These are phyloP conservation scores for Coprinopsis marcescibilis DNA, from an alignment of 768 basidiomycete species.

Conservation along the genomic window DNA sequence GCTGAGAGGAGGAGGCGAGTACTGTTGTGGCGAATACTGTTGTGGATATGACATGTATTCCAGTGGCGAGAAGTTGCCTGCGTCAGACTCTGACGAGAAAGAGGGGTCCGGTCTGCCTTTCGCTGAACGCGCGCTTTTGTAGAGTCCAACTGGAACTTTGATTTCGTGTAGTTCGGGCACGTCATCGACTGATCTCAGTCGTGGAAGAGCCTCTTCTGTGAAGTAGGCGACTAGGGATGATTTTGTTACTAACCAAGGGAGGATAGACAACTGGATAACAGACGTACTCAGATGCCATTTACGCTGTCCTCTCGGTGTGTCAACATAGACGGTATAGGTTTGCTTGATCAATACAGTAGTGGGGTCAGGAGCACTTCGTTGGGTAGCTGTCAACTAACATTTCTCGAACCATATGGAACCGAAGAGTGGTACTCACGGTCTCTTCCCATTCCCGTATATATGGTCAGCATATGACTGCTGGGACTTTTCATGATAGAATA, in stretches of 20 bases:
- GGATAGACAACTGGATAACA: constrained; percentile 11
- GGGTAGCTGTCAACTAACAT: not conserved
- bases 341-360: constrained; percentile 57
- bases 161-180: constrained; percentile 46
- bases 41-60: constrained; percentile 41
- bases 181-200: constrained; percentile 59
- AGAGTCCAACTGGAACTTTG: constrained; percentile 57
- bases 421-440: constrained; percentile 17
- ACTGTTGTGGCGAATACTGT: constrained; percentile 16
- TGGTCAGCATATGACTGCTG: constrained; percentile 42
- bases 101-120: constrained; percentile 51
- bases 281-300: constrained; percentile 79
- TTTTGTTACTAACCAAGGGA: constrained; percentile 14
- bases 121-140: constrained; percentile 65
- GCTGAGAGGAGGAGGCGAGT: too few species aligned
- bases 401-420: not conserved
- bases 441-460: constrained; percentile 31
- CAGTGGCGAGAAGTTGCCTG: constrained; percentile 31
- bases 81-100: constrained; percentile 38
- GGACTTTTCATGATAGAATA: constrained; percentile 76
- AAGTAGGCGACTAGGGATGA: constrained; percentile 64
- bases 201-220: constrained; percentile 61
- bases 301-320: constrained; percentile 57
- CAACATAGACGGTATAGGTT: constrained; percentile 75
- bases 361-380: constrained; percentile 16